Conservation (phyloP, 768 basidiomycete species). For the Brasilioporus rufonigricans region DNA sequence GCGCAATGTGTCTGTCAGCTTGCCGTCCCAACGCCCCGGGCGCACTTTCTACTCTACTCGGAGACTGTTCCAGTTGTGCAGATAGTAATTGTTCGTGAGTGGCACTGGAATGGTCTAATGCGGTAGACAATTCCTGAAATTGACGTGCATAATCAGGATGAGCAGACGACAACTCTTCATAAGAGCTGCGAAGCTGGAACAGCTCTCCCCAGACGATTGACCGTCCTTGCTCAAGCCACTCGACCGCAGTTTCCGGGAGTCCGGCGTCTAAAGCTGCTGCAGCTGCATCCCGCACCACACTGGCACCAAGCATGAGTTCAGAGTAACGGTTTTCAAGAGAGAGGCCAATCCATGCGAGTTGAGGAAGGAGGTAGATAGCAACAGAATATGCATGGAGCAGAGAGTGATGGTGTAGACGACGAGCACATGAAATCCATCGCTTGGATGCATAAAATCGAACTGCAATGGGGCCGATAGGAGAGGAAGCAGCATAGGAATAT, state of each 20-base stretch:
- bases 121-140: background rate
- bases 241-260: background rate
- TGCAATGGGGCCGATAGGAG: background rate
- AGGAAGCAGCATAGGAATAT: background rate
- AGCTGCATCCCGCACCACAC: background rate
- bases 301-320: background rate
- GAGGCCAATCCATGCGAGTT: background rate
- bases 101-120: background rate
- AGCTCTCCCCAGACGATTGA: conserved; percentile 18
- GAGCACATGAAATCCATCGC: background rate
- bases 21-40: background rate
- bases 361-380: background rate
- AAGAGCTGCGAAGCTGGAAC: background rate
- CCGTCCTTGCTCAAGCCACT: conserved; percentile 17
- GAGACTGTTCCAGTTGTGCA: background rate
- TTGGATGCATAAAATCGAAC: background rate
- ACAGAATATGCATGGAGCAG: background rate
- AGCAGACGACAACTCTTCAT: background rate
- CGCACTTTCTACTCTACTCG: too few relatives aligned
- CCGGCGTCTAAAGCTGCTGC: background rate
- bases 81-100: background rate
- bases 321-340: background rate
- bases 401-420: background rate
- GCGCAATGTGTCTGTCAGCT: background rate
- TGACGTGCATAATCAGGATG: background rate